phyloP scores from a whole-genome alignment of 257 asterid species.

The Capsicum baccatum region DNA sequence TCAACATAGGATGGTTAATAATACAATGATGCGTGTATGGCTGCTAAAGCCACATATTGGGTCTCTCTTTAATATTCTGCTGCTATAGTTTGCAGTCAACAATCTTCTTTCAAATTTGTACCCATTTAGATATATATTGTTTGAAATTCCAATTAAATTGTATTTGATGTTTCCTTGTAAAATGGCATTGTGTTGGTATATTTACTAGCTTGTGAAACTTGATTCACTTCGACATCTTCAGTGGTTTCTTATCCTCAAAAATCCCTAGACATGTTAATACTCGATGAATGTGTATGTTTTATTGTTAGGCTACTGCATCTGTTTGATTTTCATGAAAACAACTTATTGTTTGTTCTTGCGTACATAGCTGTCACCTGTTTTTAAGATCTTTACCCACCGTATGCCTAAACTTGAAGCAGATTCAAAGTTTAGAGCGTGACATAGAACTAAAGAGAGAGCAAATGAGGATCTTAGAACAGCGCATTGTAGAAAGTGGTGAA shows the following conservation, averaged over 20 bases:
- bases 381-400: neutral
- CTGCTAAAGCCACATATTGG: neutral
- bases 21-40: neutral
- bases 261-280: neutral
- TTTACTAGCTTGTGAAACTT: constrained; percentile 5
- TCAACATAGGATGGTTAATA: neutral
- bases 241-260: constrained; percentile 13
- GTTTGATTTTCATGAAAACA: constrained; percentile 8
- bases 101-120: neutral
- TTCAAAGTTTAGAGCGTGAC: constrained; percentile 82
- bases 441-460: constrained; percentile 85
- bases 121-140: neutral
- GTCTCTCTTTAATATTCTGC: constrained; percentile 1
- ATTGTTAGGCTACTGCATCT: neutral
- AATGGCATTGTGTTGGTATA: neutral
- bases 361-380: neutral
- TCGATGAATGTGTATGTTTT: neutral
- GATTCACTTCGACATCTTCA: neutral
- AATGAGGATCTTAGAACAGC: constrained; percentile 81
- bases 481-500: constrained; percentile 85
- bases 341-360: neutral
- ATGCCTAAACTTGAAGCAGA: constrained; percentile 45
- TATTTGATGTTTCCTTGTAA: neutral
- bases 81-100: constrained; percentile 17
- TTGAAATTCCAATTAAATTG: neutral